These are phyloP conservation scores for Fusarium albosuccineum DNA, from an alignment of 2,329 filamentous ascomycete species.

Conservation along the genomic window DNA sequence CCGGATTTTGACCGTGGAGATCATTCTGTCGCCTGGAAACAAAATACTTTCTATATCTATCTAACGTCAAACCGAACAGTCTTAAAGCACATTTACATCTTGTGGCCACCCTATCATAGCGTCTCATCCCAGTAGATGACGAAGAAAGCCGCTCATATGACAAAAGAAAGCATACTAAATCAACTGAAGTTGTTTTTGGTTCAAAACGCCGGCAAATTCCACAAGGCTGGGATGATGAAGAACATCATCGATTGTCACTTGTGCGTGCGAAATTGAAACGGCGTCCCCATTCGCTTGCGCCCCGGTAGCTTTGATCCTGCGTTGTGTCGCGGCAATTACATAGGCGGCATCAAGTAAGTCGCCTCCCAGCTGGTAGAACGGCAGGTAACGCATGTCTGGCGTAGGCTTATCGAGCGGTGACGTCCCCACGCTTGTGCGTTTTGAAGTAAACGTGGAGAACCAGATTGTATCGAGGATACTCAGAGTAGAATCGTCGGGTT, in stretches of 20 bases:
- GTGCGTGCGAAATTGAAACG: not conserved
- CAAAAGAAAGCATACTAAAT: constrained; percentile 1
- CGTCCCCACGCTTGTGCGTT: not conserved
- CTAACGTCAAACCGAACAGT: not conserved
- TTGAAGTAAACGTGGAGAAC: not conserved
- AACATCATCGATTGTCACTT: constrained; percentile 4
- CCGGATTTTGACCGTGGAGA: constrained; percentile 47
- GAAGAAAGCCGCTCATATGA: not conserved
- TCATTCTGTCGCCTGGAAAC: no score
- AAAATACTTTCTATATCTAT: not conserved
- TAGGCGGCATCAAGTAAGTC: constrained; percentile 1
- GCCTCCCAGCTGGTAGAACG: not conserved
- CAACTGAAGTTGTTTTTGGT: not conserved
- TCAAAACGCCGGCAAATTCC: not conserved
- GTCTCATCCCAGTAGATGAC: not conserved
- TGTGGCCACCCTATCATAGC: not conserved
- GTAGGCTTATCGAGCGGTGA: not conserved
- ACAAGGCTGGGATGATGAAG: constrained; percentile 2
- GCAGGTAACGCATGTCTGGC: not conserved
- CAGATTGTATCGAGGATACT: not conserved
- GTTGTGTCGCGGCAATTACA: not conserved
- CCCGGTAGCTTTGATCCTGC: not conserved
- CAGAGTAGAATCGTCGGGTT: not conserved
- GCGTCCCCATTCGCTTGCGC: not conserved
- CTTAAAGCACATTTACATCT: not conserved